phyloP scores from a whole-genome alignment of 164 flowering plant genomes.

The Macadamia integrifolia region DNA sequence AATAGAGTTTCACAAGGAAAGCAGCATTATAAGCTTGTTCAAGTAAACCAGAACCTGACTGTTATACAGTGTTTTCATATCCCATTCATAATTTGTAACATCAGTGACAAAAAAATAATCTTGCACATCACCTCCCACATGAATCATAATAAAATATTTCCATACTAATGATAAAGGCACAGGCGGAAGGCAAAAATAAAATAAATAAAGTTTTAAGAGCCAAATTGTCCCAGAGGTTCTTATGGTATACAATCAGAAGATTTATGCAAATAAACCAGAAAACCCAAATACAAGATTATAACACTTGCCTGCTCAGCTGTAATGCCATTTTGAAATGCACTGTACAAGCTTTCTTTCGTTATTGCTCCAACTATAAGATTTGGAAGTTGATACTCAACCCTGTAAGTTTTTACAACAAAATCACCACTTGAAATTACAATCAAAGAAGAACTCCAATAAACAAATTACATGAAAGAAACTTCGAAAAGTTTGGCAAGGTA shows the following conservation, averaged over 20 bases:
- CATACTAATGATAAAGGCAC: no score
- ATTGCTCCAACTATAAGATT: slow-evolving; percentile 87
- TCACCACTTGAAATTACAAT: background rate
- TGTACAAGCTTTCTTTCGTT: slow-evolving; percentile 83
- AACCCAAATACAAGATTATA: background rate
- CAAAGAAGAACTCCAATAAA: background rate
- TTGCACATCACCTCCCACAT: no score
- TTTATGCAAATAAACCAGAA: background rate
- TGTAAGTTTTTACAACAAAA: slow-evolving; percentile 28
- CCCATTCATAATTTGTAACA: no score
- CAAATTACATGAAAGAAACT: background rate
- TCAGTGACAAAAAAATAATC: no score
- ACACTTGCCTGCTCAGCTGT: slow-evolving; percentile 64
- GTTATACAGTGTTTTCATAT: no score
- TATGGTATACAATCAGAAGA: background rate
- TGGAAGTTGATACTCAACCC: slow-evolving; percentile 94
- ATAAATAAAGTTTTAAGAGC: background rate
- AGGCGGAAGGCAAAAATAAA: background rate
- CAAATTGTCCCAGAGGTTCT: background rate
- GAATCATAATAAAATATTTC: no score
- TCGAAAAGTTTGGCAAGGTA: background rate
- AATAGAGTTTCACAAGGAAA: no score
- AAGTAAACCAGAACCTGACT: no score
- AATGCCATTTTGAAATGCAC: slow-evolving; percentile 91
- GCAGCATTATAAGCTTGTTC: no score